Conservation (phyloP, 345 rosid genomes). For the Hibiscus tridactylites region DNA sequence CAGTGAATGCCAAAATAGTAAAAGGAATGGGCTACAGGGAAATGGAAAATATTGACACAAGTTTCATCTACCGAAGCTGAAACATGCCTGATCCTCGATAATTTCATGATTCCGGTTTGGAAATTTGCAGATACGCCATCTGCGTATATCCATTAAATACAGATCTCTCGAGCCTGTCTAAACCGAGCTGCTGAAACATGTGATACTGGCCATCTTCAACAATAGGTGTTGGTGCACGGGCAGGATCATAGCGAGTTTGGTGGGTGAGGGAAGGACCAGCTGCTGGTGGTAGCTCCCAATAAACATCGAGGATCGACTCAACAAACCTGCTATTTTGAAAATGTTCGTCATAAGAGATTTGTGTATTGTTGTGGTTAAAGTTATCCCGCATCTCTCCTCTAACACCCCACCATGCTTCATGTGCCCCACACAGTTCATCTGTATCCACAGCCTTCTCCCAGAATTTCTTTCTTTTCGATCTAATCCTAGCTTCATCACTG, state of each 20-base stretch:
- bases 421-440: slow-evolving; percentile 70
- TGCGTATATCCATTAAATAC: slow-evolving; percentile 96
- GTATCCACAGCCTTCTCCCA: slow-evolving; percentile 91
- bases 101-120: slow-evolving; percentile 42
- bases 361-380: slow-evolving; percentile 74
- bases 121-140: slow-evolving; percentile 84
- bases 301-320: slow-evolving; percentile 74
- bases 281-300: slow-evolving; percentile 94
- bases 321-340: slow-evolving; percentile 72
- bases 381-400: slow-evolving; percentile 83
- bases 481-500: slow-evolving; percentile 81
- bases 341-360: slow-evolving; percentile 58
- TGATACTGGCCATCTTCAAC: slow-evolving; percentile 88
- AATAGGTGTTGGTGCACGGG: slow-evolving; percentile 61
- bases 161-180: slow-evolving; percentile 59
- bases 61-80: slow-evolving; percentile 6
- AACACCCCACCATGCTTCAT: slow-evolving; percentile 98
- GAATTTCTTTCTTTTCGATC: slow-evolving; percentile 74
- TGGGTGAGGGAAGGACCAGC: slow-evolving; percentile 99
- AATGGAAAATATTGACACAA: not conserved
- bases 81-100: slow-evolving; percentile 3
- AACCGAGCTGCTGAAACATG: slow-evolving; percentile 67
- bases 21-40: not conserved
- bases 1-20: no score
- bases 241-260: slow-evolving; percentile 90